Conservation (phyloP, 176 grass and related monocot species). For the Eragrostis curvula region DNA sequence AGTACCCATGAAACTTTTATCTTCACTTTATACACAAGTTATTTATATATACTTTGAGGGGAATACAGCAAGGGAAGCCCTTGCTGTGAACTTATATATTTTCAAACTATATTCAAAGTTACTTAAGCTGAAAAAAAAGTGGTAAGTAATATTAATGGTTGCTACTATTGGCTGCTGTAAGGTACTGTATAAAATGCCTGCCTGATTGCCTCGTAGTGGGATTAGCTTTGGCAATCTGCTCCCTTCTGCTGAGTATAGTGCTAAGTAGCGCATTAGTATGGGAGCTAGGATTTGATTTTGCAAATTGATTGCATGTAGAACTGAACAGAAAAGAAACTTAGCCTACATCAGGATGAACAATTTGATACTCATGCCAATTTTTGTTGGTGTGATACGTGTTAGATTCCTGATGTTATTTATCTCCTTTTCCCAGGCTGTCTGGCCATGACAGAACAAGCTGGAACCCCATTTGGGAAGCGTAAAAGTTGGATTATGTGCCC, state of each 20-base stretch:
- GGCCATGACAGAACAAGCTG: constrained; percentile 75
- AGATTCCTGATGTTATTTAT: constrained; percentile 14
- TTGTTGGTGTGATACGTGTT: constrained; percentile 23
- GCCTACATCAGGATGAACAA: not conserved
- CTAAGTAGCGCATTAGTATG: not conserved
- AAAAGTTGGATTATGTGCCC: constrained; percentile 96
- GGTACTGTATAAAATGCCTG: not conserved
- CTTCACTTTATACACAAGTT: constrained; percentile 32
- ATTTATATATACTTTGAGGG: too few species aligned
- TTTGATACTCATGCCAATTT: constrained; percentile 28
- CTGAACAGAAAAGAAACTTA: not conserved
- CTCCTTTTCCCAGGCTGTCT: constrained; percentile 73
- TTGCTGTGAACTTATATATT: too few species aligned
- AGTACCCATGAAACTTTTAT: constrained; percentile 42
- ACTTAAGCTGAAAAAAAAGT: constrained; percentile 25
- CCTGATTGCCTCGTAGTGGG: not conserved
- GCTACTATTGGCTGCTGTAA: constrained; percentile 25
- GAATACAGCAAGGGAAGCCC: too few species aligned
- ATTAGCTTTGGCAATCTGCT: constrained; percentile 11
- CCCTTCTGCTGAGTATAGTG: not conserved
- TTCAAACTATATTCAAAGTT: constrained; percentile 17
- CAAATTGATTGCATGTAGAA: too few species aligned
- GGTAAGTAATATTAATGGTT: not conserved
- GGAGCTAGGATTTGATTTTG: too few species aligned
- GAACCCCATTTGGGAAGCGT: constrained; percentile 51